A percentile compares a stretch with the other conserved stretches of the same genome.
phyloP scores from a whole-genome alignment of 2,329 filamentous ascomycete genomes.

The Cladosporium velox region DNA sequence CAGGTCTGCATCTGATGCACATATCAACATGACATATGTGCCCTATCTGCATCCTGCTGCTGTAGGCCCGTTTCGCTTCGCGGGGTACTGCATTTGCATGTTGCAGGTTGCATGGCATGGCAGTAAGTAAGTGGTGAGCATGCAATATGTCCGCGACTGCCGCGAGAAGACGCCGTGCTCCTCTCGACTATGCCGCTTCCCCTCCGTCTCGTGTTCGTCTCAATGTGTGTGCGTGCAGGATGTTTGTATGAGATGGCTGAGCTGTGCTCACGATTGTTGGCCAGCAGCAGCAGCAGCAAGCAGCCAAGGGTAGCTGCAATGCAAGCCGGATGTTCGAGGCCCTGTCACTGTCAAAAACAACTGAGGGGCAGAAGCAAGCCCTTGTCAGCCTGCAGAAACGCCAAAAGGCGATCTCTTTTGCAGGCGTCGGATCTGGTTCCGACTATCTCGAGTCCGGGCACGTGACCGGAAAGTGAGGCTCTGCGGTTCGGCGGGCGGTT shows the following conservation, averaged over 20 bases:
- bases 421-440: not conserved
- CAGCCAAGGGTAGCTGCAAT: slow-evolving; percentile 11
- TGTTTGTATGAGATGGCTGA: not conserved
- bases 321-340: slow-evolving; percentile 6
- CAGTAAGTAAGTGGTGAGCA: not conserved
- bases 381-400: slow-evolving; percentile 15
- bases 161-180: not conserved
- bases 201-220: not conserved
- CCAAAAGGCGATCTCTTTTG: slow-evolving; percentile 1
- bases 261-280: not conserved
- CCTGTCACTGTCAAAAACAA: not conserved
- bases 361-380: slow-evolving; percentile 5
- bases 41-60: slow-evolving; percentile 4
- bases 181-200: not conserved
- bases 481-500: slow-evolving; percentile 12
- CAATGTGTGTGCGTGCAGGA: slow-evolving; percentile 1
- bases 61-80: slow-evolving; percentile 6
- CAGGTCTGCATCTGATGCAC: not conserved
- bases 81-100: slow-evolving; percentile 8
- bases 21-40: not conserved
- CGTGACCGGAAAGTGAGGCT: slow-evolving; percentile 9
- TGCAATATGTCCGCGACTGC: not conserved
- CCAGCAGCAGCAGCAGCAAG: not conserved
- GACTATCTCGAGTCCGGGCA: not conserved
- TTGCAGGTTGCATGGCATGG: not conserved